Percentiles rank a stretch among this genome's conserved stretches.
These are phyloP conservation scores for Aureobasidium subglaciale DNA, from an alignment of 2,329 filamentous ascomycete genomes.

Conservation along the genomic window DNA sequence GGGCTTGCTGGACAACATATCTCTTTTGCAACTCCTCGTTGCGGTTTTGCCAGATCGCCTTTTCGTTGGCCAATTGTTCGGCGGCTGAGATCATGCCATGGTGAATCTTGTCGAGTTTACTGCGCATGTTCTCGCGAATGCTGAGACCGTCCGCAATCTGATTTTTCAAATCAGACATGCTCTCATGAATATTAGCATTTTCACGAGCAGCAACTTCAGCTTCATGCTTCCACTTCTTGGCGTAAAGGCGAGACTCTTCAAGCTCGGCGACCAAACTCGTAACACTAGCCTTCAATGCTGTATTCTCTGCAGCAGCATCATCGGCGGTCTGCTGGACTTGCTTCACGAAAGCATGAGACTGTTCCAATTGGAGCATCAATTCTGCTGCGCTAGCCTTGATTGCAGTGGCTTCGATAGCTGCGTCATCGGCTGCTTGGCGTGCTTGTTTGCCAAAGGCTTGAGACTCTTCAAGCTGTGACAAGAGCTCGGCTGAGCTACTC, in stretches of 20 bases:
- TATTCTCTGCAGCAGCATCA: background rate
- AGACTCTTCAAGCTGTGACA: conserved; percentile 8
- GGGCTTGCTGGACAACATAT: conserved; percentile 48
- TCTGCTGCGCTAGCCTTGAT: conserved; percentile 12
- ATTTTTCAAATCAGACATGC: conserved; percentile 64
- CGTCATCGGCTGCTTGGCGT: conserved; percentile 10
- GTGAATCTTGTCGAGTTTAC: conserved; percentile 78
- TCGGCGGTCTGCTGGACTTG: background rate
- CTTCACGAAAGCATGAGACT: conserved; percentile 2
- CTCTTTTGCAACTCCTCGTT: conserved; percentile 51
- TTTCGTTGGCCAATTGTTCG: conserved; percentile 74
- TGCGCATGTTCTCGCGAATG: conserved; percentile 74
- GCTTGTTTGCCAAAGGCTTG: conserved; percentile 1
- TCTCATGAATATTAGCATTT: conserved; percentile 67
- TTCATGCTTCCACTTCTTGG: conserved; percentile 52
- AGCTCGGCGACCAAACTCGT: conserved; percentile 53
- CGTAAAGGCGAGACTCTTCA: conserved; percentile 56
- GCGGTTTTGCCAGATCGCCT: conserved; percentile 65
- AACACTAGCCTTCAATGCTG: conserved; percentile 50
- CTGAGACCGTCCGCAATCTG: conserved; percentile 83
- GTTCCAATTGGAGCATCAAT: conserved; percentile 2
- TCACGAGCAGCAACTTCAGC: conserved; percentile 50
- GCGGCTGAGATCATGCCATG: conserved; percentile 77
- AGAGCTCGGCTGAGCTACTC: background rate
- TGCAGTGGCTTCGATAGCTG: conserved; percentile 9